Evolutionary conservation across 495 filamentous ascomycete genomes (phyloP).

Genomic region (Melanomma pulvis-pyrius): DNA sequence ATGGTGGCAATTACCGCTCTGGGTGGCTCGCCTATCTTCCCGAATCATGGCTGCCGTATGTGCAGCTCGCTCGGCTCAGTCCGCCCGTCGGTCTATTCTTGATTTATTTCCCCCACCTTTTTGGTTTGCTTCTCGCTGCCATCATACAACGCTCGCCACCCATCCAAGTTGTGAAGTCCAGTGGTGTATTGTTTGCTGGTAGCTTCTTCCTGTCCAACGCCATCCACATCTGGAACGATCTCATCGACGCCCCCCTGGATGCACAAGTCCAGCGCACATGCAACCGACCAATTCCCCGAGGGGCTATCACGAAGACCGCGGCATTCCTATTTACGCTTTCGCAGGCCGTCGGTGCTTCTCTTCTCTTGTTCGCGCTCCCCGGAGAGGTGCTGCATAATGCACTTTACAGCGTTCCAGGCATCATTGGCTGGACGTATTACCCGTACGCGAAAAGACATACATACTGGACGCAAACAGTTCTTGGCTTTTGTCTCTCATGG

Average conservation of each 20-base stretch:
- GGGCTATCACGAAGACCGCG: conserved; percentile 46
- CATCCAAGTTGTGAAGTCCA: background rate
- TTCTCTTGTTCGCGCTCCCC: background rate
- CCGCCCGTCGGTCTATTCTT: conserved; percentile 6
- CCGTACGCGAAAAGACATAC: conserved; percentile 16
- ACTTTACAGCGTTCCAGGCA: background rate
- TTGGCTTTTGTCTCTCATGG: background rate
- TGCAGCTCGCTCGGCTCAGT: conserved; percentile 19
- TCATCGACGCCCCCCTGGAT: conserved; percentile 50
- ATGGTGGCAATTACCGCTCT: too few relatives aligned
- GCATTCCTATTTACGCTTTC: conserved; percentile 43
- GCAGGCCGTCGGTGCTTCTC: background rate
- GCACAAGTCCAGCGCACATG: conserved; percentile 45
- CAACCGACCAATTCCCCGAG: conserved; percentile 51
- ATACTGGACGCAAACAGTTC: conserved; percentile 5
- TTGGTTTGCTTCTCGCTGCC: conserved; percentile 42
- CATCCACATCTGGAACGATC: conserved; percentile 52
- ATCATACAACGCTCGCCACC: conserved; percentile 14
- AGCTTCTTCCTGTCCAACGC: conserved; percentile 43
- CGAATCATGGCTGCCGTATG: conserved; percentile 14
- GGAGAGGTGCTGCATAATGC: background rate
- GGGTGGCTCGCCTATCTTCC: conserved; percentile 6
- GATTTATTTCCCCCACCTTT: conserved; percentile 38
- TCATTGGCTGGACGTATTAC: conserved; percentile 3
- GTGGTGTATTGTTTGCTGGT: conserved; percentile 12